phyloP scores from a whole-genome alignment of 2,329 filamentous ascomycete genomes.

The Ploettnerulaceae sp. region DNA sequence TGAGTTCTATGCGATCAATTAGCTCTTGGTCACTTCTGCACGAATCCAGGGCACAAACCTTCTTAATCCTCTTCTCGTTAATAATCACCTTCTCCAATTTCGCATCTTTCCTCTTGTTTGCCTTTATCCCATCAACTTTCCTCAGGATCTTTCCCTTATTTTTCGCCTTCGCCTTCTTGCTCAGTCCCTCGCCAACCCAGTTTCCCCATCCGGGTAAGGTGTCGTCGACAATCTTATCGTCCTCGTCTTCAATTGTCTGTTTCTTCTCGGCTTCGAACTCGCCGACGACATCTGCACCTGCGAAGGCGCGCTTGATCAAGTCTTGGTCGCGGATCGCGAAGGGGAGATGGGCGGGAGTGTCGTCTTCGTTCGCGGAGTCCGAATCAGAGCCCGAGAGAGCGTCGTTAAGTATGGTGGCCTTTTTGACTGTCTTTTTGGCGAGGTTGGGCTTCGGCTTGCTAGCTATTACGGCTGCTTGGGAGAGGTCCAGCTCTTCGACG shows the following conservation, averaged over 20 bases:
- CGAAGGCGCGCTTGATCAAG: conserved; percentile 79
- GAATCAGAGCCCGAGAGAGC: conserved; percentile 25
- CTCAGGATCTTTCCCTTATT: conserved; percentile 58
- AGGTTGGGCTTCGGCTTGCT: conserved; percentile 26
- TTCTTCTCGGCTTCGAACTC: conserved; percentile 81
- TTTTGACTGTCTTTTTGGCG: conserved; percentile 17
- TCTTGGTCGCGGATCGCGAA: conserved; percentile 57
- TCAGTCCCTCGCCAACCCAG: conserved; percentile 83
- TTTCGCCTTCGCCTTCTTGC: conserved; percentile 60
- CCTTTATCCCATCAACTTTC: conserved; percentile 68
- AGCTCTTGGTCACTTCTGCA: neutral
- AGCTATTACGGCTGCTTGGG: conserved; percentile 31
- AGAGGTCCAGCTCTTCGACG: conserved; percentile 32
- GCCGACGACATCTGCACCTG: conserved; percentile 75
- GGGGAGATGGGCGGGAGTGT: conserved; percentile 48
- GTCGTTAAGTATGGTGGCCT: conserved; percentile 15
- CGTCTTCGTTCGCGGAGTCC: conserved; percentile 36
- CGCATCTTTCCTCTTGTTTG: conserved; percentile 72
- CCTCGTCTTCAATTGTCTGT: conserved; percentile 66
- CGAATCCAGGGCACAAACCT: conserved; percentile 49
- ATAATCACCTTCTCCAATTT: conserved; percentile 84
- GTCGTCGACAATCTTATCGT: conserved; percentile 75
- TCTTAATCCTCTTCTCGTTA: conserved; percentile 84
- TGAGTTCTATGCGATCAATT: conserved; percentile 55
- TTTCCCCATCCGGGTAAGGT: conserved; percentile 92